These are phyloP conservation scores for Penicilliopsis zonata DNA, from an alignment of 495 filamentous ascomycete species.

Conservation along the genomic window DNA sequence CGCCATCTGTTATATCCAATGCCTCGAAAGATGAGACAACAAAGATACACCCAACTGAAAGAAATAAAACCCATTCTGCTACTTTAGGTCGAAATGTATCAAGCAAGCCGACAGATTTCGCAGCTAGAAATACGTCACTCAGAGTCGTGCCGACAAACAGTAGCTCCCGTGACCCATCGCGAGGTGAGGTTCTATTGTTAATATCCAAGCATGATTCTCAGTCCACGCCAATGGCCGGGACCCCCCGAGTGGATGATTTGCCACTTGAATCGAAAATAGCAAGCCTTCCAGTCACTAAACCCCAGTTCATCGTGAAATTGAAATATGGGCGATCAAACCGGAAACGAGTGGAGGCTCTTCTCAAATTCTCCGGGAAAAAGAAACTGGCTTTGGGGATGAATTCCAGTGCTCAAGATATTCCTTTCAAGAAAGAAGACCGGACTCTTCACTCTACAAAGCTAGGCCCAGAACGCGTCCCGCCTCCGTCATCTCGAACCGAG, in stretches of 20 bases:
- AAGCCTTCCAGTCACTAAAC: constrained; percentile 1
- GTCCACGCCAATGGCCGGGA: background rate
- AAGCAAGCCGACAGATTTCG: constrained; percentile 2
- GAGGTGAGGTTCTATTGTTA: no score
- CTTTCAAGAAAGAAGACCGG: constrained; percentile 8
- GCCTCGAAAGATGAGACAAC: constrained; percentile 4
- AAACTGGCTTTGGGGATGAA: constrained; percentile 16
- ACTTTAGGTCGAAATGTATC: constrained; percentile 3
- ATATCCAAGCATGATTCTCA: background rate
- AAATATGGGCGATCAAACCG: constrained; percentile 30
- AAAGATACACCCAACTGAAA: constrained; percentile 6
- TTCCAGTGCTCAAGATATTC: constrained; percentile 10
- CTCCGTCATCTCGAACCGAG: background rate
- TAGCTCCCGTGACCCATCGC: background rate
- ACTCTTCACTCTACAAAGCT: constrained; percentile 1
- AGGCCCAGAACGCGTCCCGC: no score
- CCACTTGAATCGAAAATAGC: constrained; percentile 1
- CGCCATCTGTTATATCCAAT: constrained; percentile 4
- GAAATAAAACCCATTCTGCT: constrained; percentile 4
- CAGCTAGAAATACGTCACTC: background rate
- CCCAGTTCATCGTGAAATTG: constrained; percentile 20
- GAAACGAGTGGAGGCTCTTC: constrained; percentile 29
- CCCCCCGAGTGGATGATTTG: background rate
- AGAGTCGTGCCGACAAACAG: background rate
- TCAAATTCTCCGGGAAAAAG: constrained; percentile 32